Evolutionary conservation across 2,329 filamentous ascomycete species (phyloP).

Genomic region (Sporothrix sp.): DNA sequence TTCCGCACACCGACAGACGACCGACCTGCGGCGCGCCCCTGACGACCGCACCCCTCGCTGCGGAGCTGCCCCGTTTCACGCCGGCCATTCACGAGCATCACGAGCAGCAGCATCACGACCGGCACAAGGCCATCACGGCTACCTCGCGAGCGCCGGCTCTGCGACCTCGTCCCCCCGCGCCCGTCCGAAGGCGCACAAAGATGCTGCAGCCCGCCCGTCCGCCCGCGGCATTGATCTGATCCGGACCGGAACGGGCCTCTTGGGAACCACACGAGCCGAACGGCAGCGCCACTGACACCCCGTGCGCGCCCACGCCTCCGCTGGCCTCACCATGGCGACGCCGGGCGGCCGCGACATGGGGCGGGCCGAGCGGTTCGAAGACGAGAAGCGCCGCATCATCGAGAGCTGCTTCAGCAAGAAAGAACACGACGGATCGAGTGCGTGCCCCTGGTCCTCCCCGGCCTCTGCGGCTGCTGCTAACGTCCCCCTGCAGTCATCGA

Average conservation of each 20-base stretch:
- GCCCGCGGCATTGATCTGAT: constrained; percentile 6
- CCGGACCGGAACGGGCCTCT: neutral
- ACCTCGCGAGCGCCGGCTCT: neutral
- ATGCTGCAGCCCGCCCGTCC: constrained; percentile 7
- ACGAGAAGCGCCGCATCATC: constrained; percentile 90
- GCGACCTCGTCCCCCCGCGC: neutral
- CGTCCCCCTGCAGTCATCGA: constrained; percentile 58
- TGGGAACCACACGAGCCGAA: neutral
- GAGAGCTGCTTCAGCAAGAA: constrained; percentile 90
- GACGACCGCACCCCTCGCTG: too few species aligned
- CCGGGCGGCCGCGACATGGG: constrained; percentile 29
- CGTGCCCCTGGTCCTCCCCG: constrained; percentile 24
- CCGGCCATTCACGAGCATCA: neutral
- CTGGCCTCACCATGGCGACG: constrained; percentile 22
- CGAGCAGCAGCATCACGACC: neutral
- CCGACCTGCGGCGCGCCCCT: too few species aligned
- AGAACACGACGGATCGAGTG: constrained; percentile 78
- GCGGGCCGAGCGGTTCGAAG: constrained; percentile 79
- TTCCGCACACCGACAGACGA: neutral
- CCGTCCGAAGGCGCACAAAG: neutral
- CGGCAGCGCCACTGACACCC: neutral
- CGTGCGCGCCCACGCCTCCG: too few species aligned
- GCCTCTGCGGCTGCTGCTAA: neutral
- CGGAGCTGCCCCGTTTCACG: too few species aligned
- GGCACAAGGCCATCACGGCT: neutral